Evolutionary conservation across 768 basidiomycete genomes (phyloP).

Genomic region (Mycena amicta): DNA sequence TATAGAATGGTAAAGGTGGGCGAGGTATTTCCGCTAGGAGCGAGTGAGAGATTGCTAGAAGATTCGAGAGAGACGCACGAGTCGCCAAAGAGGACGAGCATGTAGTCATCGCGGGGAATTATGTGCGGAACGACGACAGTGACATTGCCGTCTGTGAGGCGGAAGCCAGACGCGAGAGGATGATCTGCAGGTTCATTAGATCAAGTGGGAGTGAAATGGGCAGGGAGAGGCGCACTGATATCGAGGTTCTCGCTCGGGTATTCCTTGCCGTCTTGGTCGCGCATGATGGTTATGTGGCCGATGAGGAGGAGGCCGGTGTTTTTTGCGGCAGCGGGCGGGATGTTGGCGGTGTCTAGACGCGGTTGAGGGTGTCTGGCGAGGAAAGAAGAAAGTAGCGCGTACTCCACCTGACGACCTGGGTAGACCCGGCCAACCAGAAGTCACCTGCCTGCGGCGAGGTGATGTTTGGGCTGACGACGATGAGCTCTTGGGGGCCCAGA

Average conservation of each 20-base stretch:
- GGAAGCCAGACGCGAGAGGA: conserved; percentile 31
- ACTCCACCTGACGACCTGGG: conserved; percentile 44
- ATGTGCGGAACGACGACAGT: background rate
- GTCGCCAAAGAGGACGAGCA: conserved; percentile 32
- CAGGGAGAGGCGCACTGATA: conserved; percentile 24
- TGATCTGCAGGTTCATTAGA: conserved; percentile 19
- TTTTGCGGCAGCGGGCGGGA: conserved; percentile 16
- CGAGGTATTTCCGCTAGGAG: conserved; percentile 30
- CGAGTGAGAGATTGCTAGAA: background rate
- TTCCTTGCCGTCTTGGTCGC: background rate
- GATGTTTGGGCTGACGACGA: conserved; percentile 42
- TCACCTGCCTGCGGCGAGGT: conserved; percentile 31
- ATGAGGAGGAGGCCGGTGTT: conserved; percentile 44
- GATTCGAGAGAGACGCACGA: conserved; percentile 21
- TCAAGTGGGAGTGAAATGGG: background rate
- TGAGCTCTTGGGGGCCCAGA: conserved; percentile 25
- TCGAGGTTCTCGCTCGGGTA: conserved; percentile 50
- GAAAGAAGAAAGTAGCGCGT: conserved; percentile 1
- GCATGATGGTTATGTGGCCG: conserved; percentile 33
- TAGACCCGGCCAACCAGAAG: conserved; percentile 37
- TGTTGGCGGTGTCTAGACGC: background rate
- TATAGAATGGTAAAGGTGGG: conserved; percentile 25
- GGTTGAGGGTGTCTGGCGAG: background rate
- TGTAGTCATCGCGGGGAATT: conserved; percentile 4
- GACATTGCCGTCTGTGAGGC: conserved; percentile 1